Conservation (phyloP, 768 basidiomycete genomes). For the Ramaria rubella region DNA sequence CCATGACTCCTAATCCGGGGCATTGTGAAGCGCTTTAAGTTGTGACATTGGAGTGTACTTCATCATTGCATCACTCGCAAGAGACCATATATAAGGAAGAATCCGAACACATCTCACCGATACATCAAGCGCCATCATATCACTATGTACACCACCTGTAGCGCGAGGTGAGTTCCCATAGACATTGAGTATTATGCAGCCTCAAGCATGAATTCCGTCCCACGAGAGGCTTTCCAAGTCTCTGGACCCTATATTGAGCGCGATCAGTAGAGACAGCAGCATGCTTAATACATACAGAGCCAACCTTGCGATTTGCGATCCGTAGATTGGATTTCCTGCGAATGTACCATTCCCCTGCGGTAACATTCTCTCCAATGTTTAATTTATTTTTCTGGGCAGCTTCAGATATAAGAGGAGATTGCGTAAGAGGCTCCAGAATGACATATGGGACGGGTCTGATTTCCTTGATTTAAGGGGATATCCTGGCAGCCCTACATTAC, state of each 20-base stretch:
- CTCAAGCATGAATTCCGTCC: neutral
- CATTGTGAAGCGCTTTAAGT: too few relatives aligned
- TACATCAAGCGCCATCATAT: too few relatives aligned
- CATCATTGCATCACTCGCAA: too few relatives aligned
- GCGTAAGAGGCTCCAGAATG: neutral
- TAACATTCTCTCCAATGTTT: neutral
- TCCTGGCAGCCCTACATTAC: neutral
- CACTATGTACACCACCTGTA: too few relatives aligned
- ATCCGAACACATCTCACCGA: too few relatives aligned
- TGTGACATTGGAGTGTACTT: too few relatives aligned
- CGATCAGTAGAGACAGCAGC: too few relatives aligned
- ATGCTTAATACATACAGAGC: too few relatives aligned
- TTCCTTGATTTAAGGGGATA: too few relatives aligned
- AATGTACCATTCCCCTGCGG: neutral
- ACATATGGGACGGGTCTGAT: neutral
- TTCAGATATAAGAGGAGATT: neutral
- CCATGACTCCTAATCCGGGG: too few relatives aligned
- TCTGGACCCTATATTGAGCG: neutral
- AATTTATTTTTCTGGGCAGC: neutral
- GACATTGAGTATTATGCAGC: neutral
- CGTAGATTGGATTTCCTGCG: neutral
- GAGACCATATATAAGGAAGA: too few relatives aligned
- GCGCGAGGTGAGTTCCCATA: neutral
- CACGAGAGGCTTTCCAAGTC: conserved; percentile 4
- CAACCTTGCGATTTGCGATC: neutral